Base-by-base conservation (phyloP, 1,284 basidiomycete genomes). In the Trametes polyzona region DNA sequence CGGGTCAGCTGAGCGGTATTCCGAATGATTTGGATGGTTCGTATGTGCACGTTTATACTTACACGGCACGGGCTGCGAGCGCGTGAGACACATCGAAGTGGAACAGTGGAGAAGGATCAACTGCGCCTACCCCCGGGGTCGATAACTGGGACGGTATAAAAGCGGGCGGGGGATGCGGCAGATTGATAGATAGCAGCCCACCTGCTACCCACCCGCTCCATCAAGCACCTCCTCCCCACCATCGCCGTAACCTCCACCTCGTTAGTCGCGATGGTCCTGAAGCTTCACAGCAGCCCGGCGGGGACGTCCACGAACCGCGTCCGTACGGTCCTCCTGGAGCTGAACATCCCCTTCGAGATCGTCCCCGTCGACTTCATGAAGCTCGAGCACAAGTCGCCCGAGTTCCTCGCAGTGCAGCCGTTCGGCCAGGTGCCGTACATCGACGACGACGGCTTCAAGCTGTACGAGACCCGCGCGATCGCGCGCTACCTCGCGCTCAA, bases 361-460 rank as follows among this genome's bases (percentile, higher is more conserved):
- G 61, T 80, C 26, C 0, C 42, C 12, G 57, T 86, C 61, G 72
- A 86, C 65, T 40, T 82, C 11, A 0, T 43, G 35, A 76, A 76
- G 39, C 70, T 71, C n/a, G 78, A 80, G 62, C 80, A 86, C 54
- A 86, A 84, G 67, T 14, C 66, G 0, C 63, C 78, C 0, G 75
- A 68, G n/a, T 81, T 71, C 73, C 16, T 78, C 21, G 68, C 67
- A 26, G 68, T 75, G 23, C 86, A 89, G 60, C 87, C 88, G 0
- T 90, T 89, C 63, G 86, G 84, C 17, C 83, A 85, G 68, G 70
- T 89, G 58, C 87, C 87, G 1, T 86, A 80, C 70, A 76, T 90
- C 53, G 73, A 80, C 41, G 77, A 82, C 44, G 79, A 82, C 43
- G 76, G 76, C 16, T 77, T 80, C 69, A 59, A 68, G 48, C 60